Evolutionary conservation across 2,329 filamentous ascomycete species (phyloP).

Genomic region (Diaporthe sp.): DNA sequence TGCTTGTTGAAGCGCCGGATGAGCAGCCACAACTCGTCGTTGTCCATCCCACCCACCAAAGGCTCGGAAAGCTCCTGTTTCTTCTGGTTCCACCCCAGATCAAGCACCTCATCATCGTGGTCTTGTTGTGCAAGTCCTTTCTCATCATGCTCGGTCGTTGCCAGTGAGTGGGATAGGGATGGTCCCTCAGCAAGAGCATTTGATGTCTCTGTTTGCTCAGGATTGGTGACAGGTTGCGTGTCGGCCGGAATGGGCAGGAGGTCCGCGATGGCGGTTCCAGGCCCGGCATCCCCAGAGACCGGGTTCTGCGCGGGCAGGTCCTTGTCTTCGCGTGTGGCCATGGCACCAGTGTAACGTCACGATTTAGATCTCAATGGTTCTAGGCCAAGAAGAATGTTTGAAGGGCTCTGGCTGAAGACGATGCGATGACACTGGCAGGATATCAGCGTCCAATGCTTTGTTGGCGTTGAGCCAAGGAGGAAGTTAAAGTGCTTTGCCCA

Average conservation of each 20-base stretch:
- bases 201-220: constrained; percentile 42
- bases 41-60: constrained; percentile 75
- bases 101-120: constrained; percentile 68
- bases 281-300: constrained; percentile 40
- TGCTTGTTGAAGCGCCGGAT: constrained; percentile 81
- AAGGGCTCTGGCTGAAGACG: not conserved
- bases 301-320: constrained; percentile 29
- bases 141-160: constrained; percentile 55
- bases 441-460: not conserved
- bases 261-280: constrained; percentile 46
- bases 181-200: constrained; percentile 46
- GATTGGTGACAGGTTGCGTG: constrained; percentile 47
- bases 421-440: not conserved
- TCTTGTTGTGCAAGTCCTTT: constrained; percentile 61
- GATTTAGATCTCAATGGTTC: too few species aligned
- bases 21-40: constrained; percentile 81
- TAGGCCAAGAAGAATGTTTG: not conserved
- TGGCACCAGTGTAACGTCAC: not conserved
- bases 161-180: constrained; percentile 57
- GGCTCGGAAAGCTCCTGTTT: constrained; percentile 67
- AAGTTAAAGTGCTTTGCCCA: not conserved
- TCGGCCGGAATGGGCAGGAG: constrained; percentile 51
- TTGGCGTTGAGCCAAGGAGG: not conserved
- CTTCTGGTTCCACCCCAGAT: constrained; percentile 78
- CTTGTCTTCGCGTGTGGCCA: not conserved